Evolutionary conservation across 805 yeast genomes (phyloP).

Genomic region (Teunomyces pallodes): DNA sequence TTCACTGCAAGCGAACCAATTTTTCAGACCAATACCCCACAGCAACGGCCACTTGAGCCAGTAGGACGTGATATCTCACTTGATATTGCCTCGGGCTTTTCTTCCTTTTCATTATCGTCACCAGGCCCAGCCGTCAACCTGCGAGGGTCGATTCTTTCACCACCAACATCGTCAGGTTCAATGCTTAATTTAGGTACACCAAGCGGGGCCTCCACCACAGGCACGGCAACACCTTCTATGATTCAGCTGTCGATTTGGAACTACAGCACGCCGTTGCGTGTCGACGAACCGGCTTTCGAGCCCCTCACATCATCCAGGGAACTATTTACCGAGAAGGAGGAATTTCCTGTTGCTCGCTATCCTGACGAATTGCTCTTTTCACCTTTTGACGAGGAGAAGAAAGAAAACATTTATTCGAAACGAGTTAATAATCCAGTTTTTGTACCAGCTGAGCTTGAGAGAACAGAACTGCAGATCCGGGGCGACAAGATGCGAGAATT

Average conservation of each 20-base stretch:
- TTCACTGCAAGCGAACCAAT: slow-evolving; percentile 5
- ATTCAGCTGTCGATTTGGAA: slow-evolving; percentile 11
- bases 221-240: slow-evolving; percentile 9
- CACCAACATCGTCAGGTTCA: not conserved
- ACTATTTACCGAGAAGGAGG: not conserved
- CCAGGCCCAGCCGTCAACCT: not conserved
- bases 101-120: not conserved
- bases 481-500: not conserved
- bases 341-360: not conserved
- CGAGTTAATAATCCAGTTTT: slow-evolving; percentile 17
- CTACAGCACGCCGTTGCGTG: slow-evolving; percentile 3
- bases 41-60: not conserved
- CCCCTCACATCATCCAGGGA: not conserved
- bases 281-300: not conserved
- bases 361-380: not conserved
- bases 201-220: slow-evolving; percentile 6
- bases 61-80: not conserved
- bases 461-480: not conserved
- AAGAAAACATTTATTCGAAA: slow-evolving; percentile 12
- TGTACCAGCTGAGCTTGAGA: slow-evolving; percentile 9
- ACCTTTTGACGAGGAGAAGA: not conserved
- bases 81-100: not conserved
- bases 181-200: slow-evolving; percentile 1
- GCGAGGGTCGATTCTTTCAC: not conserved
- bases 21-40: slow-evolving; percentile 1